These are phyloP conservation scores for Venturia oleaginea DNA, from an alignment of 2,329 filamentous ascomycete genomes.

Conservation along the genomic window DNA sequence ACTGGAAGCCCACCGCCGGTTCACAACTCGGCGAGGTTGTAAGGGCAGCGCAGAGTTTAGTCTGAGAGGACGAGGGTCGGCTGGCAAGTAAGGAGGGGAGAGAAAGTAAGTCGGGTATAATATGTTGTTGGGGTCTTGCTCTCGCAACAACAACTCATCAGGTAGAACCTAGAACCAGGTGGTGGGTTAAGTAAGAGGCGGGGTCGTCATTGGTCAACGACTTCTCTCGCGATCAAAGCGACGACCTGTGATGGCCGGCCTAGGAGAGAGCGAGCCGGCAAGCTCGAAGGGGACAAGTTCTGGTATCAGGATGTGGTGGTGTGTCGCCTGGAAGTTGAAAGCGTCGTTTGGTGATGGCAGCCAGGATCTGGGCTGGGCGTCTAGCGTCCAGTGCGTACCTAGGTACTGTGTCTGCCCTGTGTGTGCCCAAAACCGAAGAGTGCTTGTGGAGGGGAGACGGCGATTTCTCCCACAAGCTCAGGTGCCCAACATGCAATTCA, in stretches of 20 bases:
- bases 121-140: neutral
- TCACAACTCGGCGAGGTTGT: neutral
- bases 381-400: neutral
- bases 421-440: neutral
- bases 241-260: neutral
- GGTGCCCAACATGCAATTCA: neutral
- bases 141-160: neutral
- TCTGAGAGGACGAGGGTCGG: neutral
- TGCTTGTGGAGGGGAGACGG: neutral
- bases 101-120: neutral
- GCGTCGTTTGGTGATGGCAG: neutral
- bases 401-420: neutral
- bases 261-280: neutral
- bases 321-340: neutral
- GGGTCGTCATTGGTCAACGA: neutral
- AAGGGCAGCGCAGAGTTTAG: neutral
- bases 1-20: neutral
- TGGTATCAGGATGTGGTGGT: neutral
- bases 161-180: neutral
- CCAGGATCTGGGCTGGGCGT: neutral
- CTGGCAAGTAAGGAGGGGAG: neutral
- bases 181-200: neutral
- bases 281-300: neutral
- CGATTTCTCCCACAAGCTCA: neutral
- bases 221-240: neutral